Percentiles rank a stretch among this genome's conserved stretches.
Evolutionary conservation across 495 filamentous ascomycete genomes (phyloP).

Genomic region (Aspergillus nanangensis): DNA sequence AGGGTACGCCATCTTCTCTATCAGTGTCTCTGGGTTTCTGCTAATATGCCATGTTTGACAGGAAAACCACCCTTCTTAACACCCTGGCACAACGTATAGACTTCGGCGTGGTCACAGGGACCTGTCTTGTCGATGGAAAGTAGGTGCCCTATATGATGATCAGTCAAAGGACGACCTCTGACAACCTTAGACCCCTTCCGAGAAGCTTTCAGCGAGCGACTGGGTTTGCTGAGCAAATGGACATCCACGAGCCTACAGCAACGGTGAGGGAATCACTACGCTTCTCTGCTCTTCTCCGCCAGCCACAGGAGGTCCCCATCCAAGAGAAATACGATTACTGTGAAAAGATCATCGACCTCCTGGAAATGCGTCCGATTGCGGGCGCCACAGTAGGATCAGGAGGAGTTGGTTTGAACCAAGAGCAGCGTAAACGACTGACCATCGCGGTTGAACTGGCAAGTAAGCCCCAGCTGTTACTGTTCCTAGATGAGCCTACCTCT

Average conservation of each 20-base stretch:
- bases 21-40: background rate
- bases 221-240: conserved; percentile 61
- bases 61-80: conserved; percentile 54
- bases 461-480: conserved; percentile 64
- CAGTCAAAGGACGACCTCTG: background rate
- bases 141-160: conserved; percentile 10
- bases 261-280: conserved; percentile 59
- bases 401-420: conserved; percentile 52
- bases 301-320: conserved; percentile 49
- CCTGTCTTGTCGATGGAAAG: conserved; percentile 52
- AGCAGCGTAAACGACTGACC: conserved; percentile 61
- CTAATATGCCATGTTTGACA: conserved; percentile 11
- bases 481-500: conserved; percentile 75
- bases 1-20: conserved; percentile 33
- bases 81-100: conserved; percentile 50
- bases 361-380: conserved; percentile 57
- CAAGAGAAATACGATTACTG: conserved; percentile 62
- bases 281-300: conserved; percentile 57
- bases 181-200: conserved; percentile 31
- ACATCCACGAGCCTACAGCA: conserved; percentile 56
- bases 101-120: conserved; percentile 47
- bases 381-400: conserved; percentile 51
- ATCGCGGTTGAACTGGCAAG: conserved; percentile 68
- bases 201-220: conserved; percentile 47
- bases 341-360: conserved; percentile 52